Base-by-base conservation (phyloP, 257 asterid species). In the Craterostigma plantagineum region DNA sequence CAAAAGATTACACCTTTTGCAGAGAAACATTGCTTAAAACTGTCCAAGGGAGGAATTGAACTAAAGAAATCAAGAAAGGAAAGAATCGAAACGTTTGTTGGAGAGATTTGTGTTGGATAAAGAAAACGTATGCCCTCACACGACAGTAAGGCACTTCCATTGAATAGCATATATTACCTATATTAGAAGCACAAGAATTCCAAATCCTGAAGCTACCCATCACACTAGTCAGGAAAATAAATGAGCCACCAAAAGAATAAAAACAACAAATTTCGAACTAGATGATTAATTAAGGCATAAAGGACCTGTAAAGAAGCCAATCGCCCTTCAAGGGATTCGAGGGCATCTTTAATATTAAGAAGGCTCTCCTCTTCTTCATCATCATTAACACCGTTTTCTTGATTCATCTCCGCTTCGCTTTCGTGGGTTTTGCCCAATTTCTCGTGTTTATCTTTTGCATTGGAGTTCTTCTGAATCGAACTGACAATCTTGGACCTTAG, bases 261-360 rank as follows among this genome's bases (percentile, higher is more conserved):
- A 34, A 34, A 33, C 9, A 17, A 23, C 9, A 13, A 18, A 9
- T 8, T 39, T 11, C 16, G 14, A 4, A 54, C 35, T 18, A 52
- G 11, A n/a, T n/a, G n/a, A n/a, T n/a, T n/a, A n/a, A n/a, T n/a
- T n/a, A n/a, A n/a, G n/a, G n/a, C n/a, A n/a, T n/a, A n/a, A 6
- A 12, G 17, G 11, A 71, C 80, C 80, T 72, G 80, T 51, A 85
- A 65, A 58, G 90, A 75, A 48, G 92, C 72, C 3, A 85, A 67
- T 52, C 72, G 96, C 0, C 61, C 77, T 59, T 85, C 91, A 34
- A 85, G 92, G 46, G 90, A 70, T 42, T 77, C 85, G 43, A 84
- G 90, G 9, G 96, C 93, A 42, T 80, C 93, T 54, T 69, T 59
- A 43, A 84, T 76, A 59, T 56, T 64, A 44, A 72, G 62, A 61